Base-by-base conservation (phyloP, 176 grass and related monocot species). In the Aegilops umbellulata region DNA sequence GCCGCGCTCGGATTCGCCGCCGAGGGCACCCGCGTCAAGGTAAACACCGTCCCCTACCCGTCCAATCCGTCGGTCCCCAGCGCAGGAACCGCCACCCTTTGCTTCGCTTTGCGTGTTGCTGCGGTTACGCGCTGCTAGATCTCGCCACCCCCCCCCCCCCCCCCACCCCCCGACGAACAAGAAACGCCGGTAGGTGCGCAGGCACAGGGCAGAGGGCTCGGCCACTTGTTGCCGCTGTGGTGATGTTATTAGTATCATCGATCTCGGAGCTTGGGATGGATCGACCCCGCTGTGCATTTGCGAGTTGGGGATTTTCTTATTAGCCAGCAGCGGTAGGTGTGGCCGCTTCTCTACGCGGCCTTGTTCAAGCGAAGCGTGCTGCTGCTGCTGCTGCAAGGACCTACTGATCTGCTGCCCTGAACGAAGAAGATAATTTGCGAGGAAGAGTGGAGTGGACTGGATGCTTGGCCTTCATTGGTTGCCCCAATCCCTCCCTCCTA, bases 1-100 rank as follows among this genome's bases (percentile, higher is more conserved):
- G 94, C 94, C 44, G 90, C 90, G n/a, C 94, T 96, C 15, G 97
- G 90, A 17, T 99, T 99, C 79, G 97, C 94, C 36, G 97, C 97
- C 15, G 94, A 99, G 72, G 97, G 77, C 47, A 99, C 97, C 24
- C 90, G 94, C 81, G 92, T 99, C 82, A 99, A 96, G 94, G 97
- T 99, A 58, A 3, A 0, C 13, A 46, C 42, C 26, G 0, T 11
- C 46, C 3, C 15, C 0, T 38, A 0, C 8, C 35, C 14, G 5
- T 13, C 53, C n/a, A n/a, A n/a, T n/a, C n/a, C 38, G 13, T 49
- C 51, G 3, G 6, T 57, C 1, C 0, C 17, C 51, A 20, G 17
- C 53, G 19, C 7, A 2, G 19, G 22, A 53, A 58, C 55, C 20
- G 55, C 53, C 53, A 0, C 53, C 2, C 53, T 9, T 55, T 7